These are phyloP conservation scores for Carpinus viminea DNA, from an alignment of 306 rosid genomes.

Conservation along the genomic window DNA sequence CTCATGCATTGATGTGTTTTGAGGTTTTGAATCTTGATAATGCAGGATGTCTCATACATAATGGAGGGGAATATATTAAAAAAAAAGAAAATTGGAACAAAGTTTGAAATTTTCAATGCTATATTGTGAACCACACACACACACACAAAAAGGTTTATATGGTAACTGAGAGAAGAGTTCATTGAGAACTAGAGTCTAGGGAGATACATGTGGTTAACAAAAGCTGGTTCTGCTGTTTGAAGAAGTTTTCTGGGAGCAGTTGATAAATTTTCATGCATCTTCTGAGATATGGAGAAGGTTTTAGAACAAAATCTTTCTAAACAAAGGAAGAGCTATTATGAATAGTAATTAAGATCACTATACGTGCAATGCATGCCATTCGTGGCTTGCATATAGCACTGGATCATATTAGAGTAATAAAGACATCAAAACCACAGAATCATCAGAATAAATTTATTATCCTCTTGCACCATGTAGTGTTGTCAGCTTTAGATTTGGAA, in stretches of 20 bases:
- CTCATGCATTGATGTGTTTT: constrained; percentile 18
- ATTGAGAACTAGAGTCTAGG: too few species aligned
- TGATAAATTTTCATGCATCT: not conserved
- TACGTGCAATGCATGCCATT: not conserved
- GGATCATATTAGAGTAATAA: not conserved
- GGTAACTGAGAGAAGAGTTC: not conserved
- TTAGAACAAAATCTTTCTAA: not conserved
- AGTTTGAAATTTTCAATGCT: not conserved
- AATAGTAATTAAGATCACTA: not conserved
- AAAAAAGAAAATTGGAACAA: not conserved
- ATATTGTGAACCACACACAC: not conserved
- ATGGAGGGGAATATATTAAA: not conserved
- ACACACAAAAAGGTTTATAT: not conserved
- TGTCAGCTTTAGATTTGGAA: constrained; percentile 19
- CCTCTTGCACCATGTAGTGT: constrained; percentile 9
- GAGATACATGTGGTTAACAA: not conserved
- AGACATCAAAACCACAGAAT: not conserved
- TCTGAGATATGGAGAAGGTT: not conserved
- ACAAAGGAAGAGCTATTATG: not conserved
- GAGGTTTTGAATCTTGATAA: constrained; percentile 23
- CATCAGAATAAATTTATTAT: constrained; percentile 20
- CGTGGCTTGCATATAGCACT: not conserved
- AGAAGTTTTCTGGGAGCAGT: not conserved
- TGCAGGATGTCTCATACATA: not conserved
- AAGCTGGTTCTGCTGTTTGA: not conserved